Percentiles rank a stretch among this genome's conserved stretches.
These are phyloP conservation scores for Amylocarpus encephaloides DNA, from an alignment of 2,329 filamentous ascomycete species.

Conservation along the genomic window DNA sequence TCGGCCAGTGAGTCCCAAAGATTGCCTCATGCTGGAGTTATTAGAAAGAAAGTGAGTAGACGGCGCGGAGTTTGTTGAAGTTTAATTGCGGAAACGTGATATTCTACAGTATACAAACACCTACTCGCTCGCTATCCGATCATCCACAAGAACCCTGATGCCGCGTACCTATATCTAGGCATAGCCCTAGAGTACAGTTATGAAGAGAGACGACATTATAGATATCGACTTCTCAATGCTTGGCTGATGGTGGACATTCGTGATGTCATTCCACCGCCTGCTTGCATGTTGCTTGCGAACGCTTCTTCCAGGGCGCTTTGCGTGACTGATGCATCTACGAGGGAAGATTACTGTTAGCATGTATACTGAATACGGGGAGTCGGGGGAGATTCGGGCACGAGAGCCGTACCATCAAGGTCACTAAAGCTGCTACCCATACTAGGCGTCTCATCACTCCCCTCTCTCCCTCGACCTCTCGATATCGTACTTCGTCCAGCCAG, in stretches of 20 bases:
- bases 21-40: too few relatives aligned
- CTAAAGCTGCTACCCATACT: conserved; percentile 84
- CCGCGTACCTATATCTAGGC: not conserved
- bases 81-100: too few relatives aligned
- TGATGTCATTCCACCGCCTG: conserved; percentile 51
- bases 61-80: too few relatives aligned
- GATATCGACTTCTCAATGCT: conserved; percentile 56
- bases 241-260: conserved; percentile 65
- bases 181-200: not conserved
- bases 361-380: not conserved
- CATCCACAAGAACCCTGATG: not conserved
- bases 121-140: too few relatives aligned
- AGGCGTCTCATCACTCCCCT: conserved; percentile 66
- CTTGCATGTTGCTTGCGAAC: conserved; percentile 64
- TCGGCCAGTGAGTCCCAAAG: too few relatives aligned
- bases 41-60: too few relatives aligned
- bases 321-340: conserved; percentile 67
- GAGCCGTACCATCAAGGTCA: conserved; percentile 63
- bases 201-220: conserved; percentile 16
- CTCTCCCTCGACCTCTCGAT: conserved; percentile 45
- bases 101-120: too few relatives aligned
- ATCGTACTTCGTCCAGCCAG: conserved; percentile 49
- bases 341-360: not conserved
- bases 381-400: not conserved
- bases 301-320: conserved; percentile 77